Evolutionary conservation across 2,329 filamentous ascomycete genomes (phyloP).

Genomic region (Aspergillus phoenicis): DNA sequence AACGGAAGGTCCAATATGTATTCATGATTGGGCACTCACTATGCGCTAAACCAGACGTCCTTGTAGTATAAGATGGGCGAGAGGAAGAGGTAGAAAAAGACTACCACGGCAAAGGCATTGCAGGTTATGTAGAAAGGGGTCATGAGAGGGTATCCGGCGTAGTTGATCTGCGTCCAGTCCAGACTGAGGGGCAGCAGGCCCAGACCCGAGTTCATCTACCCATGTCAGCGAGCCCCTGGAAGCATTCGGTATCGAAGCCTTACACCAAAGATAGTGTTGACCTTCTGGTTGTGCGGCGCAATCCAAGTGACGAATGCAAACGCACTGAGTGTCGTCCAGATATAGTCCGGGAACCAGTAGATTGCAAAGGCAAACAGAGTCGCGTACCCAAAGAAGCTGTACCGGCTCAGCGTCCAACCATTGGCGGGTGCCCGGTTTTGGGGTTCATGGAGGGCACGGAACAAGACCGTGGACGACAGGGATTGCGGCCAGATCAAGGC

Average conservation of each 20-base stretch:
- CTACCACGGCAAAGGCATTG: slow-evolving; percentile 57
- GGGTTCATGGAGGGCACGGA: slow-evolving; percentile 24
- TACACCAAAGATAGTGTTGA: slow-evolving; percentile 32
- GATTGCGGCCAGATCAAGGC: slow-evolving; percentile 27
- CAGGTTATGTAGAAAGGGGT: slow-evolving; percentile 53
- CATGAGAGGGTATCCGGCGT: slow-evolving; percentile 32
- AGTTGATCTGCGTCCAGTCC: slow-evolving; percentile 47
- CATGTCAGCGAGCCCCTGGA: not conserved
- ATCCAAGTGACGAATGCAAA: slow-evolving; percentile 53
- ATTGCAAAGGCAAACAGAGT: slow-evolving; percentile 21
- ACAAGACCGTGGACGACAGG: slow-evolving; percentile 25
- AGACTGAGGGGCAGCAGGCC: slow-evolving; percentile 47
- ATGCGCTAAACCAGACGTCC: slow-evolving; percentile 52
- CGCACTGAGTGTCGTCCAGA: slow-evolving; percentile 53
- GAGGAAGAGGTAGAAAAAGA: slow-evolving; percentile 56
- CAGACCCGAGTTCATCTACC: slow-evolving; percentile 27
- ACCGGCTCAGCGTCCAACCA: slow-evolving; percentile 24
- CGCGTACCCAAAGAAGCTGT: slow-evolving; percentile 24
- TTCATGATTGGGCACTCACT: slow-evolving; percentile 18
- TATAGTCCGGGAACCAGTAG: slow-evolving; percentile 57
- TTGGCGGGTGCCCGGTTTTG: slow-evolving; percentile 20
- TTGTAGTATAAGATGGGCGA: slow-evolving; percentile 58
- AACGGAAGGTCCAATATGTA: not conserved
- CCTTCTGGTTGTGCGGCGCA: slow-evolving; percentile 44
- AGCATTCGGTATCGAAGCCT: not conserved